Percentiles rank a stretch among this genome's conserved stretches.
Conservation (phyloP, 768 basidiomycete species). For the Lyophyllum decastes region DNA sequence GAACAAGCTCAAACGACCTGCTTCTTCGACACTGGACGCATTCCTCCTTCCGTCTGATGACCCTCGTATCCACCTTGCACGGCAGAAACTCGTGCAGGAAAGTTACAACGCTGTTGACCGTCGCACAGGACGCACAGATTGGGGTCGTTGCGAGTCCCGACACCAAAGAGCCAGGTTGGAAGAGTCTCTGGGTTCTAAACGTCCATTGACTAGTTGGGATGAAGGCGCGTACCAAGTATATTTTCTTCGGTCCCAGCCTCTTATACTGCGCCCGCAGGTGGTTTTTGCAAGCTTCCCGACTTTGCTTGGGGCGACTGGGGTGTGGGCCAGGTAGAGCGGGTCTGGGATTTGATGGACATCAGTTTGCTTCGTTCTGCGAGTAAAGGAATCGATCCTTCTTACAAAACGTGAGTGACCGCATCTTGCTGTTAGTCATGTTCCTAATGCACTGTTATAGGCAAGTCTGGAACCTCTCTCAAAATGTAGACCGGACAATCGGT, state of each 20-base stretch:
- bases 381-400: conserved; percentile 81
- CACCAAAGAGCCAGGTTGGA: conserved; percentile 87
- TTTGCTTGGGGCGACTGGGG: conserved; percentile 96
- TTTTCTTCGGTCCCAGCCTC: background rate
- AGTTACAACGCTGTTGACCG: conserved; percentile 64
- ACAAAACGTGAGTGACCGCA: conserved; percentile 70
- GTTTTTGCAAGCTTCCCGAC: conserved; percentile 82
- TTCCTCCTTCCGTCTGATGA: conserved; percentile 92
- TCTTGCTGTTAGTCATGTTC: conserved; percentile 6
- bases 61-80: conserved; percentile 85
- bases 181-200: conserved; percentile 77
- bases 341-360: conserved; percentile 96
- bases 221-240: conserved; percentile 57
- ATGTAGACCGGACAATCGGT: conserved; percentile 89
- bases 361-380: conserved; percentile 79
- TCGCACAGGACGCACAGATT: conserved; percentile 77
- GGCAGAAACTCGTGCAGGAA: conserved; percentile 80
- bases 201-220: conserved; percentile 92
- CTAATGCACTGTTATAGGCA: conserved; percentile 43
- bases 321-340: conserved; percentile 88
- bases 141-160: conserved; percentile 90
- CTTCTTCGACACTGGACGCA: conserved; percentile 87
- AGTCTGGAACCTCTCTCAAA: conserved; percentile 97
- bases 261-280: conserved; percentile 46
- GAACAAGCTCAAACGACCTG: conserved; percentile 72